Base-by-base conservation (phyloP, 2,329 filamentous ascomycete species). In the Septoria linicola region DNA sequence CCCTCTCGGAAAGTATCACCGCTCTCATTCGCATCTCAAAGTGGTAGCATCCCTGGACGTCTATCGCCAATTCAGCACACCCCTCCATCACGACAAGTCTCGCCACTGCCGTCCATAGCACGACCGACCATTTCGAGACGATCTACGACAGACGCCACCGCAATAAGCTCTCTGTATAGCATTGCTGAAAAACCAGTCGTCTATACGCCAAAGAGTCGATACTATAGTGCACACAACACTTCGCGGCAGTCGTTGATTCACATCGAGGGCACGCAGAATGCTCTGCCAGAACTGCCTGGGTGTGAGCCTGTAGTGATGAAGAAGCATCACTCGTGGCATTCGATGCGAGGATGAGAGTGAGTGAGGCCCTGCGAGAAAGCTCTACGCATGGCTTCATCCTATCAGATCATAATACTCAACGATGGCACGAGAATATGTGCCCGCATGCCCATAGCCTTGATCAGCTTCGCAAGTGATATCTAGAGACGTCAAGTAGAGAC, bases 251-350 rank as follows among this genome's bases (percentile, higher is more conserved):
- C 44, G 2, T 8, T 48, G 7, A 21, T 48, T 2, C 44, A 48
- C 27, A 48, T 48, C 7, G 32, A 35, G 35, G 44, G 36, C 3
- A 48, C 44, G 2, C 35, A 40, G n/a, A 48, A 48, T 40, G 44
- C 44, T 21, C 13, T 48, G 19, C 44, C 44, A 4, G 44, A 48
- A 10, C 16, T 48, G 2, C 25, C 35, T 8, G 44, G 44, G 16
- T 40, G 44, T 30, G 23, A 48, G 19, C 44, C 44, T 21, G 27
- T 30, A 5, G 4, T 34, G 36, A 39, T 11, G 4, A 48, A n/a
- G 25, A 48, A 48, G 25, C 35, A 48, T 13, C 36, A 21, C 17
- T 48, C 36, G 6, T 40, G 35, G 44, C 41, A 44, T 17, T 34
- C 41, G 1, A 25, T 44, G 19, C 41, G 41, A 16, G 13, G 6